Evolutionary conservation across 1,284 basidiomycete genomes (phyloP), one percentile per base, ranked within the genome.

Genomic region (Nidula niveotomentosa): DNA sequence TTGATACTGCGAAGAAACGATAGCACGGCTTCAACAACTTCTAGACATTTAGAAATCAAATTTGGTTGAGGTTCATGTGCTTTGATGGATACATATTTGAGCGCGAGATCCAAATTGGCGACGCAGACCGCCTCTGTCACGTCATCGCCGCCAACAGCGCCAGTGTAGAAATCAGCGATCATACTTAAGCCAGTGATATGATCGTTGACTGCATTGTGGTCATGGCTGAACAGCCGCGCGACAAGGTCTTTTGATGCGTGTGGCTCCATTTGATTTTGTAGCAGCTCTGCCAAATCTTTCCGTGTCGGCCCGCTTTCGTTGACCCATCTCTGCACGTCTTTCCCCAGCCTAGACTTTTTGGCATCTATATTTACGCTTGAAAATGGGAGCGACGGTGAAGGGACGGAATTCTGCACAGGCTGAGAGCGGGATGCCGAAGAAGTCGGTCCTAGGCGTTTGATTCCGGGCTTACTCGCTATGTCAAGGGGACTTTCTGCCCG

Each of bases 121-220:
- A 96, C 66, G 55, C 93, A 88, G n/a, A 92, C 76, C 34, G 81
- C 81, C 63, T 84, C 81, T 9, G 88, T 70, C 53, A 73, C 75
- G 49, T 88, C 84, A 45, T 90, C 84, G 10, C 84, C 84, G 46
- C 79, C 77, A 51, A 79, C 71, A 36, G 82, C 78, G 56, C 75
- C 73, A 56, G 80, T 73, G 75, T 90, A 94, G 67, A 94, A 88
- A 34, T 96, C 90, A 58, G 86, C 79, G 46, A 96, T 78, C 51
- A 79, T 78, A 1, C 81, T 77, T 51, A 99, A 74, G 0, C 91
- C 97, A 23, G 82, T 78, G 56, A 98, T 83, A 64, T 91, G 90
- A 68, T 99, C 97, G 65, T 95, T 96, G 61, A 99, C 90, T 1
- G 95, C 93, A 61, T 91, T 93, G 70, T 99, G 96, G 66, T 98